phyloP scores from a whole-genome alignment of 169 alveolate genomes.

The Blepharisma undulans region DNA sequence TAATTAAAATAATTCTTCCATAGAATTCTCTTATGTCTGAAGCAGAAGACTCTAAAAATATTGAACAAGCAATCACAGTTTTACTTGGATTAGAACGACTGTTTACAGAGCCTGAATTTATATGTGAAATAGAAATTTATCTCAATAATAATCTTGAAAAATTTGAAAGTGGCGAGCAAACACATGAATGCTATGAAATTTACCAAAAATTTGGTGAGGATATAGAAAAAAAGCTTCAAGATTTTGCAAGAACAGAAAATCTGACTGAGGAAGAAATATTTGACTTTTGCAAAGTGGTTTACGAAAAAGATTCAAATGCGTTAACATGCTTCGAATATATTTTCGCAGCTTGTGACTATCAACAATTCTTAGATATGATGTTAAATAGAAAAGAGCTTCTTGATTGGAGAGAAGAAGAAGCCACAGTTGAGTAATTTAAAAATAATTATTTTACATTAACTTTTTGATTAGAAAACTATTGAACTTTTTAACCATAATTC shows the following conservation, averaged over 20 bases:
- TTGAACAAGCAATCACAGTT: conserved; percentile 17
- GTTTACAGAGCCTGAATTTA: conserved; percentile 35
- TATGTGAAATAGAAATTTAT: conserved; percentile 4
- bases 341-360: conserved; percentile 37
- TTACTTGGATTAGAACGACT: conserved; percentile 12
- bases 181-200: neutral
- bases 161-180: conserved; percentile 37
- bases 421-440: neutral
- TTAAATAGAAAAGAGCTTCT: conserved; percentile 8
- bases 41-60: neutral
- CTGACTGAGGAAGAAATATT: conserved; percentile 16
- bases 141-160: neutral
- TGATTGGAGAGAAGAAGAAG: conserved; percentile 15
- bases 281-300: neutral
- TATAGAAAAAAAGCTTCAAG: conserved; percentile 5
- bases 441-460: neutral
- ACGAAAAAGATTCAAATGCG: conserved; percentile 2
- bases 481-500: neutral
- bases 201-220: neutral
- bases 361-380: conserved; percentile 31
- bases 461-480: neutral
- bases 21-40: neutral
- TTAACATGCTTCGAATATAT: conserved; percentile 40
- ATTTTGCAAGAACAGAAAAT: neutral
- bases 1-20: neutral